Base-by-base conservation (phyloP, 768 basidiomycete species). In the Pulveroboletus sp. region DNA sequence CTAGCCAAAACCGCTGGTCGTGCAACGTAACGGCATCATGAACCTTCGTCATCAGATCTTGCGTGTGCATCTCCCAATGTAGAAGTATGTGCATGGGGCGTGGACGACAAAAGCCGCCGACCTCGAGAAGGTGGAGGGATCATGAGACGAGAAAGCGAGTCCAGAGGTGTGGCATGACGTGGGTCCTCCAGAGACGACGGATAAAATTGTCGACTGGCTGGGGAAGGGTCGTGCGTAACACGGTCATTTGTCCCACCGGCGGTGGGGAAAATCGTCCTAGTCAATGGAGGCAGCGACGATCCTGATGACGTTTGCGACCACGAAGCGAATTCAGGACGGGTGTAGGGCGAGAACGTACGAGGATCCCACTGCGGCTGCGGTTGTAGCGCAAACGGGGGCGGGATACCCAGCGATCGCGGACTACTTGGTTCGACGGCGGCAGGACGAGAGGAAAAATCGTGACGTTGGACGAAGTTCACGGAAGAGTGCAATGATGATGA, bases 341-440 rank as follows among this genome's bases (percentile, higher is more conserved):
- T 70, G 52, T 63, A 57, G 9, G 74, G 62, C 22, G 62, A 49
- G 60, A 75, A 76, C 1, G 71, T 59, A 3, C 69, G 63, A 35
- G 67, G 71, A 48, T 83, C 79, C 84, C 85, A 86, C 44, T 80
- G 83, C 1, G 84, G 85, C 45, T 68, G 70, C 3, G 85, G 86
- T 61, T 86, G 81, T 4, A 88, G 68, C 10, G 82, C 78, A 59
- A 80, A 85, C 3, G 85, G 86, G 14, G 84, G 75, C 0, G 76
- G 69, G 32, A 77, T 63, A 45, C 48, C 54, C 17, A 53, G 54
- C 17, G 29, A 36, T 19, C 35, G 20, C 23, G 58, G 32, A 11
- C 44, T 60, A 31, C 41, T 34, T 26, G 40, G 52, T n/a, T 60
- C 58, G 29, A 48, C 39, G 13, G 59, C 5, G 10, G 56, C 50